Evolutionary conservation across 148 eudicot species (phyloP).

Genomic region (Polygonum aviculare): DNA sequence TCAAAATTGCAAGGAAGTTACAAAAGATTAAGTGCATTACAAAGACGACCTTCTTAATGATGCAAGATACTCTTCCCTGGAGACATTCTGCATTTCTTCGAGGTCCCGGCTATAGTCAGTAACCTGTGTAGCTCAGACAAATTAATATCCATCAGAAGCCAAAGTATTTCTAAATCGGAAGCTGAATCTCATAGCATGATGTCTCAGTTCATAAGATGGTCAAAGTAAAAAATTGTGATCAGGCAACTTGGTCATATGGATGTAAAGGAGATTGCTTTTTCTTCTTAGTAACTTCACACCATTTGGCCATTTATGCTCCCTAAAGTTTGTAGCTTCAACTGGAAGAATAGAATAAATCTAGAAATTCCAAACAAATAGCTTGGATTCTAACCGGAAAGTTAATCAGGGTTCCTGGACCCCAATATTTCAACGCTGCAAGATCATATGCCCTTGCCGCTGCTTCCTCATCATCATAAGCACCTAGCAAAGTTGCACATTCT

Average conservation of each 20-base stretch:
- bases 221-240: not conserved
- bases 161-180: not conserved
- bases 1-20: slow-evolving; percentile 2
- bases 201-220: not conserved
- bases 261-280: not conserved
- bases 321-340: not conserved
- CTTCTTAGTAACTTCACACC: not conserved
- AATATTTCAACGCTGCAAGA: slow-evolving; percentile 96
- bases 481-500: slow-evolving; percentile 20
- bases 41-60: slow-evolving; percentile 70
- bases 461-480: slow-evolving; percentile 99
- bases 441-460: slow-evolving; percentile 99
- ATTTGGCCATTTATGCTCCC: not conserved
- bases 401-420: slow-evolving; percentile 99
- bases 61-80: slow-evolving; percentile 98
- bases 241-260: not conserved
- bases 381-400: slow-evolving; percentile 84
- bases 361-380: not conserved
- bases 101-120: slow-evolving; percentile 89
- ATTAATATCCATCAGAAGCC: not conserved
- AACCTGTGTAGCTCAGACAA: slow-evolving; percentile 37
- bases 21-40: not conserved
- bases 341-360: not conserved
- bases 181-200: not conserved
- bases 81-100: slow-evolving; percentile 95